Evolutionary conservation across 352 stramenopile genomes (phyloP), one percentile per base, ranked within the genome.

Genomic region (Globisporangium radiosum): DNA sequence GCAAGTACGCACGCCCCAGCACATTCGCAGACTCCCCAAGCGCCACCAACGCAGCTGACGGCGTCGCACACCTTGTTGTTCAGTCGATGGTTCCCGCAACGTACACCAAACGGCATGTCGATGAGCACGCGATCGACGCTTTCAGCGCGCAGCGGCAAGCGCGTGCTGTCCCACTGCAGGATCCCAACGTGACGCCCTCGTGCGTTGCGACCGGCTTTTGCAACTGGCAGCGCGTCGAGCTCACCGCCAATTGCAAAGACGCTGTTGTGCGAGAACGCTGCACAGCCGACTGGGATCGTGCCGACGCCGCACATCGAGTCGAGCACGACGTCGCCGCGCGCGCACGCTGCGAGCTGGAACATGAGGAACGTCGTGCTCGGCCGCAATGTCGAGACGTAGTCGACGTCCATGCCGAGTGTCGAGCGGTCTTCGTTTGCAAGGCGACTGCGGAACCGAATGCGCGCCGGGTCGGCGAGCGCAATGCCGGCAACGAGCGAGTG

Each of bases 221-320:
- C 58, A 0, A 79, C 73, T 8, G 83, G 76, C 7, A 85, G 44
- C 7, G 62, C 55, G 19, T 89, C 78, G 14, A 93, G 43, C 44
- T 93, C 83, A 2, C 83, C 83, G 7, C 83, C 83, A 14, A 93
- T 67, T 44, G 70, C 73, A 56, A 87, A 88, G 9, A 90, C 72
- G 25, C 60, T 51, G 50, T 87, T 75, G 2, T 72, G 63, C 5
- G 75, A 70, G 57, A 85, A 81, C 25, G 76, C 65, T 10, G 75
- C 69, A 9, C 66, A 64, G 62, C 76, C 90, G 44, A 89, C 78
- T 7, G 83, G 83, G 47, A 93, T 84, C 25, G 83, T 91, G 2
- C 83, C 83, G 11, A 93, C 80, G 39, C 83, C 83, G 40, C 83
- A 93, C 83, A 93, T 93, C 9, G 81, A 87, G 56, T 93, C 83